Conservation (phyloP, 805 yeast species). For the Geotrichum ghanense region DNA sequence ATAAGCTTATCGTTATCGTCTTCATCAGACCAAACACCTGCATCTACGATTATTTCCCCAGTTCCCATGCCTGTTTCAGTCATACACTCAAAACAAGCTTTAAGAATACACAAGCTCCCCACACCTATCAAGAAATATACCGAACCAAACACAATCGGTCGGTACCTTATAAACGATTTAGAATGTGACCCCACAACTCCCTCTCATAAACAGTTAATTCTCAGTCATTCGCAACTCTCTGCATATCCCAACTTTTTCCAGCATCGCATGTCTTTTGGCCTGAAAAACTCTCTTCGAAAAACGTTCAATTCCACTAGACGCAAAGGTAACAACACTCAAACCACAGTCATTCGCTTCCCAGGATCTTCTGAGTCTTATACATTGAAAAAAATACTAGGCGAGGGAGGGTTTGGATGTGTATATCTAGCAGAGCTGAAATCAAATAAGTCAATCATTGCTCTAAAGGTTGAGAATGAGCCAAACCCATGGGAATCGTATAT, state of each 20-base stretch:
- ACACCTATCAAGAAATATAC: background rate
- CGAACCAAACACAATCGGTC: background rate
- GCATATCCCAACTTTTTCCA: background rate
- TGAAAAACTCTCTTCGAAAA: background rate
- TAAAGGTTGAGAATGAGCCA: constrained; percentile 57
- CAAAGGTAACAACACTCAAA: constrained; percentile 1
- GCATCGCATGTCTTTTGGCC: background rate
- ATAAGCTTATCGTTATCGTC: no score
- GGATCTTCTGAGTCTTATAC: constrained; percentile 30
- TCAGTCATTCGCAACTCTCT: background rate
- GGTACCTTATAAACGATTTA: background rate
- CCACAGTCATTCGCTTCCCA: constrained; percentile 6
- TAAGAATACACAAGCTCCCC: background rate
- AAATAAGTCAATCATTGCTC: constrained; percentile 37
- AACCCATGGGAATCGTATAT: constrained; percentile 78
- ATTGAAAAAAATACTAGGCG: constrained; percentile 50
- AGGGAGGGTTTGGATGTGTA: constrained; percentile 74
- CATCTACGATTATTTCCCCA: no score
- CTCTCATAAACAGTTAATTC: background rate
- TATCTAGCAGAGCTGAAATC: constrained; percentile 53
- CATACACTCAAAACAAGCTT: background rate
- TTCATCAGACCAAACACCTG: no score
- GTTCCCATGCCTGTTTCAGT: background rate
- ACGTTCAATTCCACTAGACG: background rate
- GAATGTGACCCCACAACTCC: background rate